phyloP scores from a whole-genome alignment of 257 asterid genomes.

The Nicotiana obtusifolia region DNA sequence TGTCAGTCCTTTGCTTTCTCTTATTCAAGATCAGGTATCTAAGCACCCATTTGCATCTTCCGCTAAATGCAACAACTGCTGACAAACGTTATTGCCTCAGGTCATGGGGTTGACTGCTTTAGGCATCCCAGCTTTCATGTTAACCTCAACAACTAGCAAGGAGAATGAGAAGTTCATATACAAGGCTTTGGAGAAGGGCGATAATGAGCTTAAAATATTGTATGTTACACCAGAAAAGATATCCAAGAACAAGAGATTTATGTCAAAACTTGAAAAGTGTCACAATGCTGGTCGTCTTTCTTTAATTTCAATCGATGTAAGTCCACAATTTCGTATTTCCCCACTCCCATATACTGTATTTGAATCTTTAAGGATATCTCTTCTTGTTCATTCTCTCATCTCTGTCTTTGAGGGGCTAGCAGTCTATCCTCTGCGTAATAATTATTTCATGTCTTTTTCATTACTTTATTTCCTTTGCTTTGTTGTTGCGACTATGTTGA shows the following conservation, averaged over 20 bases:
- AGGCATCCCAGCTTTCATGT: conserved; percentile 79
- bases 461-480: too few relatives aligned
- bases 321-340: conserved; percentile 22
- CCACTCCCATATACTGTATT: not conserved
- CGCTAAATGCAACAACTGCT: not conserved
- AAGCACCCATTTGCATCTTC: not conserved
- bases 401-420: not conserved
- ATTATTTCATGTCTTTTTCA: not conserved
- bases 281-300: conserved; percentile 92
- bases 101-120: conserved; percentile 93
- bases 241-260: conserved; percentile 95
- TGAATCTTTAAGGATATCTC: not conserved
- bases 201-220: conserved; percentile 69
- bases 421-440: not conserved
- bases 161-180: conserved; percentile 87
- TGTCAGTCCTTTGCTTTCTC: conserved; percentile 93
- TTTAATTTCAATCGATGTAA: conserved; percentile 87
- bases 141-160: conserved; percentile 77
- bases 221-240: conserved; percentile 97
- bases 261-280: conserved; percentile 96
- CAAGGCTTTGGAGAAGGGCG: conserved; percentile 89
- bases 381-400: not conserved
- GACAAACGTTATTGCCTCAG: conserved; percentile 37
- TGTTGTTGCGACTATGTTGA: too few relatives aligned
- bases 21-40: conserved; percentile 89